phyloP scores from a whole-genome alignment of 1,139 yeast species.

The Sugiyamaella novakii region DNA sequence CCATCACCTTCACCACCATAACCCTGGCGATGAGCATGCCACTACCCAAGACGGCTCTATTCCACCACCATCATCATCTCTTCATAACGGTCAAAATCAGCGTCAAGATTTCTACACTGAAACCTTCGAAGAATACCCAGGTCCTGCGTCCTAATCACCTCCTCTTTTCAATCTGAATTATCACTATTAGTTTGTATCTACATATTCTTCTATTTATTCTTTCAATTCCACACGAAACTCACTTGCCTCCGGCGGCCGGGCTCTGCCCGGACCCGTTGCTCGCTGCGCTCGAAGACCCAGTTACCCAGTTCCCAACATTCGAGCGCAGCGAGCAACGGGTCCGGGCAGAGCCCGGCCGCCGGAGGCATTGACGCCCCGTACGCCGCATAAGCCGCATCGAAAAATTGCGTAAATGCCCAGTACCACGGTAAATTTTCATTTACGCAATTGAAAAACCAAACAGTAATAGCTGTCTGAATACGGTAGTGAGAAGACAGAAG shows the following conservation, averaged over 20 bases:
- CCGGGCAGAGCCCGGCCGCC: conserved; percentile 16
- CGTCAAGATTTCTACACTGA: conserved; percentile 12
- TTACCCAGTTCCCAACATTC: too few species aligned
- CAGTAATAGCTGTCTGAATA: too few species aligned
- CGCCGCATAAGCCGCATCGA: conserved; percentile 4
- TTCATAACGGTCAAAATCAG: conserved; percentile 4
- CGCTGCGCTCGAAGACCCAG: conserved; percentile 4
- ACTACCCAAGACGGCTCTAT: background rate
- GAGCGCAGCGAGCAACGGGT: conserved; percentile 12
- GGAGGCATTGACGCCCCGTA: background rate
- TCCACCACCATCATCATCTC: background rate
- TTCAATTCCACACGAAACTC: too few species aligned
- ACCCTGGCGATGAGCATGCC: conserved; percentile 3
- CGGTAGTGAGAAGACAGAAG: background rate
- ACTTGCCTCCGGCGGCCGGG: conserved; percentile 11
- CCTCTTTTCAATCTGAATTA: too few species aligned
- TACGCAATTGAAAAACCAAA: background rate
- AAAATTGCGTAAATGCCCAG: background rate
- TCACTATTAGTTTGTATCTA: background rate
- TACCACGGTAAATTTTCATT: conserved; percentile 12
- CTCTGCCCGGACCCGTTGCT: conserved; percentile 11
- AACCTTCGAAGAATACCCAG: too few species aligned
- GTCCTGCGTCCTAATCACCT: too few species aligned
- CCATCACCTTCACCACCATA: conserved; percentile 8
- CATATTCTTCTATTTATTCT: background rate